phyloP scores from a whole-genome alignment of 345 rosid genomes.

The Syzygium aqueum region DNA sequence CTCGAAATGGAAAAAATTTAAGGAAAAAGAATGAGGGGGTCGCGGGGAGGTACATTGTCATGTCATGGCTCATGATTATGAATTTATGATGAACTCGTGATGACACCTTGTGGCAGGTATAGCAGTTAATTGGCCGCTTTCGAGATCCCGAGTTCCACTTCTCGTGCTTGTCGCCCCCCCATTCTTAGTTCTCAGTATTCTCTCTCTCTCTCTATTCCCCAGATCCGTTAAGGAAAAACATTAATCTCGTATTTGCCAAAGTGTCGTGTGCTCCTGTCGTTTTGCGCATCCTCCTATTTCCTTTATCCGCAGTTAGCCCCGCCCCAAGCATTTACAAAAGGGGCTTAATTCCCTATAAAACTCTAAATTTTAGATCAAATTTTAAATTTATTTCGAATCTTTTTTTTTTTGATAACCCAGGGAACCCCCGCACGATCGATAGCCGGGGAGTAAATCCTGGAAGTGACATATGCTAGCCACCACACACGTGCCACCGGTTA shows the following conservation, averaged over 20 bases:
- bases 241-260: background rate
- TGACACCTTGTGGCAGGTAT: background rate
- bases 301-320: too few species aligned
- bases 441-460: too few species aligned
- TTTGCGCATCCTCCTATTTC: too few species aligned
- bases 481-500: too few species aligned
- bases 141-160: background rate
- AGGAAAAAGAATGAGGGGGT: background rate
- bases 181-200: too few species aligned
- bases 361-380: too few species aligned
- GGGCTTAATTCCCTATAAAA: too few species aligned
- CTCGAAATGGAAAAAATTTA: background rate
- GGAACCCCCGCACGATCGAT: too few species aligned
- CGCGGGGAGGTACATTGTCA: background rate
- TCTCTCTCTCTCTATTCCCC: background rate
- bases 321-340: too few species aligned
- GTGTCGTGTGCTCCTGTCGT: background rate
- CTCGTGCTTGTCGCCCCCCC: background rate
- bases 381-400: rapidly evolving
- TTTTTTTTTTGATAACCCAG: too few species aligned
- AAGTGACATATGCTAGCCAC: too few species aligned
- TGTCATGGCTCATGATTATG: background rate
- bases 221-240: background rate
- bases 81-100: background rate
- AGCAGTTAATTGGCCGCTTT: background rate